phyloP scores from a whole-genome alignment of 2,329 filamentous ascomycete genomes.

The Akanthomyces lecanii region DNA sequence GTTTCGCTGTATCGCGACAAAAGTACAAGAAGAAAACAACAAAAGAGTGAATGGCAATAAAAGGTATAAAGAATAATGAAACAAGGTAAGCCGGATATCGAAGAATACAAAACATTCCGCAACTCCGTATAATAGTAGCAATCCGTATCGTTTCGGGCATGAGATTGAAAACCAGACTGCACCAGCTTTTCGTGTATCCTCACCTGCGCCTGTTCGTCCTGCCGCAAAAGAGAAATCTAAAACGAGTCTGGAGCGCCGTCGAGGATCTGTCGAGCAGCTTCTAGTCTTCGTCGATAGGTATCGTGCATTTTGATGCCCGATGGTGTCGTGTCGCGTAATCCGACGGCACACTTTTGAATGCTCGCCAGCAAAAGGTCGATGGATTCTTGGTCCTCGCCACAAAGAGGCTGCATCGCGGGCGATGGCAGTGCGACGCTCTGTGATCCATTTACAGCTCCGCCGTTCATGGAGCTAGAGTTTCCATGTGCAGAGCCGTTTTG shows the following conservation, averaged over 20 bases:
- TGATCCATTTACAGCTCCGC: conserved; percentile 28
- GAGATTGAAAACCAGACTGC: neutral
- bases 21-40: neutral
- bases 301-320: conserved; percentile 52
- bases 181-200: neutral
- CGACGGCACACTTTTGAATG: conserved; percentile 57
- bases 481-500: neutral
- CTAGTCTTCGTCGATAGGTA: conserved; percentile 66
- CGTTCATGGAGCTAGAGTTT: neutral
- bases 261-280: conserved; percentile 67
- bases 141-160: conserved; percentile 14
- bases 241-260: conserved; percentile 51
- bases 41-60: conserved; percentile 4
- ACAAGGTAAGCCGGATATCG: conserved; percentile 15
- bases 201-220: conserved; percentile 7
- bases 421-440: conserved; percentile 25
- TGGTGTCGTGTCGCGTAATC: conserved; percentile 50
- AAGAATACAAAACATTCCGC: conserved; percentile 2
- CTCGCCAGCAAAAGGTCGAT: conserved; percentile 57
- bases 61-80: conserved; percentile 13
- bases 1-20: neutral
- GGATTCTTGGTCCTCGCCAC: conserved; percentile 54
- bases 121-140: conserved; percentile 14
- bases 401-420: conserved; percentile 44
- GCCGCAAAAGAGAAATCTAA: neutral